These are phyloP conservation scores for Periconia digitata DNA, from an alignment of 2,329 filamentous ascomycete genomes.

Conservation along the genomic window DNA sequence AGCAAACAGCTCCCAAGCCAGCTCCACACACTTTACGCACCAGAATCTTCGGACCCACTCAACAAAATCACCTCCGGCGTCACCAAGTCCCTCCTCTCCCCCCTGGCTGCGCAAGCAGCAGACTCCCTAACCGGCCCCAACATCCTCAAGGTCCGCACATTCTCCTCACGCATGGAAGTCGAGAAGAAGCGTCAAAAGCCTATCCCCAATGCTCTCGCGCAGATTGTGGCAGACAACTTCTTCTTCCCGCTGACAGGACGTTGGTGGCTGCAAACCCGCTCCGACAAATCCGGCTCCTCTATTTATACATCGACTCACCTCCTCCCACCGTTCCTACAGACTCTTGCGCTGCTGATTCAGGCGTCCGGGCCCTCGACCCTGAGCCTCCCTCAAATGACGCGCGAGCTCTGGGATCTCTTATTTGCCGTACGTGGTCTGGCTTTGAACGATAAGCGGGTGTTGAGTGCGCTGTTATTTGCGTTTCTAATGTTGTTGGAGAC, in stretches of 20 bases:
- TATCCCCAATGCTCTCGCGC: conserved; percentile 76
- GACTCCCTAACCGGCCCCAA: conserved; percentile 79
- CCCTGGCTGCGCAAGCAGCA: conserved; percentile 78
- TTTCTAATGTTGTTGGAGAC: conserved; percentile 81
- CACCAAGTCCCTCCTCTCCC: conserved; percentile 73
- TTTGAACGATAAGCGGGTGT: conserved; percentile 62
- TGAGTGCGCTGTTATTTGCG: conserved; percentile 75
- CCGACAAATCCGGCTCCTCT: conserved; percentile 41
- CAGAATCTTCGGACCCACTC: conserved; percentile 58
- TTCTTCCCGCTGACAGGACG: conserved; percentile 85
- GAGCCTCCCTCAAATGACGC: conserved; percentile 75
- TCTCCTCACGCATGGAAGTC: conserved; percentile 74
- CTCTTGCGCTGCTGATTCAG: conserved; percentile 78
- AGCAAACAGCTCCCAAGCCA: conserved; percentile 76
- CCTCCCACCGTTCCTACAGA: conserved; percentile 80
- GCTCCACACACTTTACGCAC: conserved; percentile 71
- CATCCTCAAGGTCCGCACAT: conserved; percentile 84
- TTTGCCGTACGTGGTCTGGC: conserved; percentile 64
- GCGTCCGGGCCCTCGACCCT: conserved; percentile 80
- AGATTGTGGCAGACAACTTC: conserved; percentile 73
- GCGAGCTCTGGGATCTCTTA: conserved; percentile 82
- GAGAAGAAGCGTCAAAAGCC: conserved; percentile 61
- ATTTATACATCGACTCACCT: conserved; percentile 75
- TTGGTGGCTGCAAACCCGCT: conserved; percentile 68
- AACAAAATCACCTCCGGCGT: conserved; percentile 69